These are phyloP conservation scores for Rosa rugosa DNA, from an alignment of 306 rosid genomes.

Conservation along the genomic window DNA sequence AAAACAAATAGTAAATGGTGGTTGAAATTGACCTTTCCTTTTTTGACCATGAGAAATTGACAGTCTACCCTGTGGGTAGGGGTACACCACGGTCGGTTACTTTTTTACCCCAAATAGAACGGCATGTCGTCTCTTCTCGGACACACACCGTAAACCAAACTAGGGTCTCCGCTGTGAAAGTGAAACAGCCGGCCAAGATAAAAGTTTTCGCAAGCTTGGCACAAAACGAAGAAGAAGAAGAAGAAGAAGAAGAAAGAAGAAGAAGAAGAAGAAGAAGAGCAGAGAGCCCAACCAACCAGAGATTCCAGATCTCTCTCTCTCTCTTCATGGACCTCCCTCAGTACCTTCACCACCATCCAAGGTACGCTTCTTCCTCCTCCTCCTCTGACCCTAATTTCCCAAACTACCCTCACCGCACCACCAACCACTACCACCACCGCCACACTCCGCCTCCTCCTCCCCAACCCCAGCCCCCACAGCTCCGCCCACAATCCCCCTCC, in stretches of 20 bases:
- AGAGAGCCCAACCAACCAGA: not conserved
- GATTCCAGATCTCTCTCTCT: not conserved
- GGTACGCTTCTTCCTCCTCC: constrained; percentile 19
- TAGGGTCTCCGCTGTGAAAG: not conserved
- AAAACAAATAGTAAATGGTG: no score
- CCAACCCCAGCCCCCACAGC: constrained; percentile 8
- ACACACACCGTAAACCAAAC: not conserved
- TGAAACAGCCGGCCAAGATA: not conserved
- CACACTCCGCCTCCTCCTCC: constrained; percentile 15
- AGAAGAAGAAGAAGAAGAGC: not conserved
- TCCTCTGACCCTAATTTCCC: constrained; percentile 15
- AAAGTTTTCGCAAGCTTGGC: not conserved
- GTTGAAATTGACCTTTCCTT: not conserved
- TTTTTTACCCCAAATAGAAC: not conserved
- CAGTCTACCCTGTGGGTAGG: not conserved
- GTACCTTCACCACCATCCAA: constrained; percentile 13
- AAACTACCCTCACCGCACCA: constrained; percentile 19
- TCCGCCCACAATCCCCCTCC: constrained; percentile 23
- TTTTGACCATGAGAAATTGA: not conserved
- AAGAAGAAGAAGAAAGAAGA: not conserved
- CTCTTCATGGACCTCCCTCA: constrained; percentile 22
- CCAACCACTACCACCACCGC: constrained; percentile 7
- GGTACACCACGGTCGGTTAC: not conserved
- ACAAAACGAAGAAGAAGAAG: not conserved
- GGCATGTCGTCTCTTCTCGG: not conserved